phyloP scores from a whole-genome alignment of 2,329 filamentous ascomycete genomes.

The Penicillium expansum region DNA sequence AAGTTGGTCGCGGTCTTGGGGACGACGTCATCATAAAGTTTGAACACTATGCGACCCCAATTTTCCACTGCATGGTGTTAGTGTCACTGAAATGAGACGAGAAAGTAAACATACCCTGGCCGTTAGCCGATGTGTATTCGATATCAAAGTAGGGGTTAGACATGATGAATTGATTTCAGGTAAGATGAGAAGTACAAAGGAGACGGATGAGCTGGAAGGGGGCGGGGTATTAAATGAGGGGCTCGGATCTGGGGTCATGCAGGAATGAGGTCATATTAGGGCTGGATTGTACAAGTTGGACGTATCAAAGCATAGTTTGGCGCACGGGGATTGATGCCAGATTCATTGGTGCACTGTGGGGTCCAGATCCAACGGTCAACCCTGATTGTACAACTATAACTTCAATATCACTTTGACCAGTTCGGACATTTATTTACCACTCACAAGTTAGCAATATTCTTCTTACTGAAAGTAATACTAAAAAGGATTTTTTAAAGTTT shows the following conservation, averaged over 20 bases:
- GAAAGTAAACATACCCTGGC: not conserved
- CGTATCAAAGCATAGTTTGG: not conserved
- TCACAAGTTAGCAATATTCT: not conserved
- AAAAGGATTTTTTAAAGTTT: too few relatives aligned
- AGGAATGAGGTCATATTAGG: not conserved
- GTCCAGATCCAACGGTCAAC: not conserved
- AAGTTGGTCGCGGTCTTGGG: slow-evolving; percentile 85
- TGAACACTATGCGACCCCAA: slow-evolving; percentile 75
- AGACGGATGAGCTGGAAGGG: not conserved
- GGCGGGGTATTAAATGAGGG: not conserved
- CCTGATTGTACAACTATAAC: not conserved
- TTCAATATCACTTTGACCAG: not conserved
- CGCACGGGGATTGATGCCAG: not conserved
- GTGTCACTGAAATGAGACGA: not conserved
- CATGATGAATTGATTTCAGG: not conserved
- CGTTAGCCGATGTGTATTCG: not conserved
- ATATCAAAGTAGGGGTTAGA: not conserved
- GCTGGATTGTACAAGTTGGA: not conserved
- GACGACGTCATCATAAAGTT: slow-evolving; percentile 76
- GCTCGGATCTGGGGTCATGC: not conserved
- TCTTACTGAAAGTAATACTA: not conserved
- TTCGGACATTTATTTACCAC: not conserved
- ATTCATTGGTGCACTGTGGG: not conserved
- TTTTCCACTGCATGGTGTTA: not conserved
- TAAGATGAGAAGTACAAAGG: not conserved